Conservation (phyloP, 2,329 filamentous ascomycete species). For the Alternaria brassicicola region DNA sequence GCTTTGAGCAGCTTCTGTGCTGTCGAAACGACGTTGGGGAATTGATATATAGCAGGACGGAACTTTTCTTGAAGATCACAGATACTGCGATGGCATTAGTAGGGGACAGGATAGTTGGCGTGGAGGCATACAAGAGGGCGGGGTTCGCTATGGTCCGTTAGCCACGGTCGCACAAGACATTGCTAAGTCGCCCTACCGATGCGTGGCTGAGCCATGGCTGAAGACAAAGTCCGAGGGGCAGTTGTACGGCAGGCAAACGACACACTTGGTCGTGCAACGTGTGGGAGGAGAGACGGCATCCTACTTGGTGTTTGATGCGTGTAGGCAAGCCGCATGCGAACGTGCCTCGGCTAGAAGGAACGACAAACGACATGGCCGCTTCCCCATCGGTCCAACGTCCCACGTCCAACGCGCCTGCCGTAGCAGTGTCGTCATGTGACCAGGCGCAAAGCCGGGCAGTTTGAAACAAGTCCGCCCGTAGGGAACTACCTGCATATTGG, state of each 20-base stretch:
- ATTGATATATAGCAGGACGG: conserved; percentile 80
- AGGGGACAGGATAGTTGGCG: neutral
- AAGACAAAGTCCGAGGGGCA: conserved; percentile 12
- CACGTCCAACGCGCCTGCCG: conserved; percentile 18
- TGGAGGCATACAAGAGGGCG: conserved; percentile 48
- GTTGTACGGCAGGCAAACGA: neutral
- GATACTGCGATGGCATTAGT: conserved; percentile 63
- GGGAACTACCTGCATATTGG: conserved; percentile 22
- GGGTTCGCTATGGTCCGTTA: conserved; percentile 46
- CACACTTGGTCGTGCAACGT: conserved; percentile 10
- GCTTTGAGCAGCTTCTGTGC: conserved; percentile 60
- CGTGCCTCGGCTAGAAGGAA: conserved; percentile 22
- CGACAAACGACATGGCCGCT: conserved; percentile 19
- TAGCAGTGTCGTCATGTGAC: conserved; percentile 2
- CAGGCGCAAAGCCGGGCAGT: conserved; percentile 12
- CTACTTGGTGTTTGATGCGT: conserved; percentile 7
- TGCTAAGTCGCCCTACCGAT: conserved; percentile 37
- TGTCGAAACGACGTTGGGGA: conserved; percentile 70
- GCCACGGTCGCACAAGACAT: conserved; percentile 19
- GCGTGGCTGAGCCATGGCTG: conserved; percentile 39
- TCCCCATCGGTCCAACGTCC: conserved; percentile 3
- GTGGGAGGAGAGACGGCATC: conserved; percentile 20
- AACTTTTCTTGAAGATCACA: conserved; percentile 98
- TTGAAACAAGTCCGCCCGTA: conserved; percentile 20
- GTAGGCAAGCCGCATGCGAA: neutral